Base-by-base conservation (phyloP, 371 early-diverging fungal species). In the Apophysomyces elegans region DNA sequence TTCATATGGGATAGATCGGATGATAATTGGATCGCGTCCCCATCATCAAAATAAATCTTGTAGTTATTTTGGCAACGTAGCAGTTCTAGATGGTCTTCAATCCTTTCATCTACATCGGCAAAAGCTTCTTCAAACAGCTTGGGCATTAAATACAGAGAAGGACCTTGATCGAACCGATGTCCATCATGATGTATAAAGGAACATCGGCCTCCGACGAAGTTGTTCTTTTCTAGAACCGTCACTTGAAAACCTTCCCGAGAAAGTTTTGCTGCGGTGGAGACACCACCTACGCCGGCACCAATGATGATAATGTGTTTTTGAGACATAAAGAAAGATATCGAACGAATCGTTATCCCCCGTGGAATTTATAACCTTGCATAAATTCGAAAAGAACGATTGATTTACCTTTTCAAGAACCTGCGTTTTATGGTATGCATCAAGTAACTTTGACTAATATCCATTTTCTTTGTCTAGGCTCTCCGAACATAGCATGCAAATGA, bases 121-220 rank as follows among this genome's bases (percentile, higher is more conserved):
- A 85, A 89, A 0, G 79, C 71, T 13, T 85, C 84, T 59, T 84
- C 69, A 65, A 87, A 89, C 0, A 83, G 68, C 37, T 83, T 73
- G 8, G 88, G 88, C 88, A 89, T 87, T 37, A 89, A 63, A 37
- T 82, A 87, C 4, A 89, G 73, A 18, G 87, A 87, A 0, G 89
- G 89, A 0, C 89, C 89, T 73, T 86, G 86, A 69, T 89, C 89
- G 63, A 87, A 87, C 1, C 88, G 81, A 61, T 78, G 72, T 1
- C 82, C 83, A 43, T 80, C 63, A 35, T 82, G 75, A 41, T 83
- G 67, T 36, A 89, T 83, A 5, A 86, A 62, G 3, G 88, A 86
- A 62, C 86, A 85, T 4, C 89, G 75, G 1, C 89, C 89, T 37
- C 89, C 89, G 3, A 66, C 64, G 60, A 82, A 84, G 13, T 67